A percentile compares a stretch with the other conserved stretches of the same genome.
phyloP scores from a whole-genome alignment of 2,329 filamentous ascomycete species.

The Helminthosporium solani region DNA sequence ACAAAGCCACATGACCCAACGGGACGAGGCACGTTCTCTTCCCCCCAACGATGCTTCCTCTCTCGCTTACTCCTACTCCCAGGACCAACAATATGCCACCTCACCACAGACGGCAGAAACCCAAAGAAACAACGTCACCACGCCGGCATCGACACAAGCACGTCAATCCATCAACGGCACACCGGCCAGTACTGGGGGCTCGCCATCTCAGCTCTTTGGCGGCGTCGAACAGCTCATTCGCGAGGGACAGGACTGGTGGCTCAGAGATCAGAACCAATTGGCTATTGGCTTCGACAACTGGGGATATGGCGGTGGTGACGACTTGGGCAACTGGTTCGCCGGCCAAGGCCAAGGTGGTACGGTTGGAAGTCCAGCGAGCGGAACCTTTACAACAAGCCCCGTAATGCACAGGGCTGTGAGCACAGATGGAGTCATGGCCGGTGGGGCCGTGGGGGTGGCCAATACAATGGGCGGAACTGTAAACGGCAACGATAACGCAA shows the following conservation, averaged over 20 bases:
- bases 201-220: slow-evolving; percentile 58
- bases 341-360: background rate
- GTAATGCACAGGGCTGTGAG: background rate
- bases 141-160: slow-evolving; percentile 19
- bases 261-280: slow-evolving; percentile 62
- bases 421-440: background rate
- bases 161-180: slow-evolving; percentile 30
- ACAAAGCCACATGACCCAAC: slow-evolving; percentile 23
- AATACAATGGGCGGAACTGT: too few species aligned
- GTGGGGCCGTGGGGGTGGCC: background rate
- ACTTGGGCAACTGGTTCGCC: slow-evolving; percentile 1
- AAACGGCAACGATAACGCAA: background rate
- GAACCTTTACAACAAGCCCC: background rate
- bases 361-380: background rate
- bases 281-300: slow-evolving; percentile 65
- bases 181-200: slow-evolving; percentile 33
- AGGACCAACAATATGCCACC: background rate
- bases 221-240: slow-evolving; percentile 61
- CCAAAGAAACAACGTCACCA: background rate
- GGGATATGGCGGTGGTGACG: slow-evolving; percentile 37
- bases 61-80: slow-evolving; percentile 16
- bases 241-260: slow-evolving; percentile 63
- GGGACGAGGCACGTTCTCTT: slow-evolving; percentile 30
- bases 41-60: slow-evolving; percentile 33
- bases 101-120: background rate